Percentiles rank a stretch among this genome's conserved stretches.
Evolutionary conservation across 2,329 filamentous ascomycete species (phyloP).

Genomic region (Talaromyces sp.): DNA sequence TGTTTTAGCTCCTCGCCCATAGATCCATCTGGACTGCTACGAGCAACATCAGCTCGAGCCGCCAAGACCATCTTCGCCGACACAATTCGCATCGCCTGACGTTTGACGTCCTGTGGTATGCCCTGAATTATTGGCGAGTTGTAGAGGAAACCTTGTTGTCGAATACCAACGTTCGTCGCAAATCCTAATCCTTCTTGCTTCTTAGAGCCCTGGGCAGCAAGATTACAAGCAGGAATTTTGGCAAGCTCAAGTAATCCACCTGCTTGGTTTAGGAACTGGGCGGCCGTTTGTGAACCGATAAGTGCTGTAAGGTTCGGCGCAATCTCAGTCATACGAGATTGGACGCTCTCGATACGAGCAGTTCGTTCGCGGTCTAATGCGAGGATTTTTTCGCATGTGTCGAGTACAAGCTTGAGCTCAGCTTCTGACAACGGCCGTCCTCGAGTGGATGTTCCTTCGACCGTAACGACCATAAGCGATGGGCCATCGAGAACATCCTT

Average conservation of each 20-base stretch:
- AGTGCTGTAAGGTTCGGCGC: slow-evolving; percentile 90
- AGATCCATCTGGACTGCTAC: slow-evolving; percentile 76
- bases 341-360: slow-evolving; percentile 86
- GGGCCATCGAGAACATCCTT: slow-evolving; percentile 82
- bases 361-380: slow-evolving; percentile 82
- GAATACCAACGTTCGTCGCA: slow-evolving; percentile 86
- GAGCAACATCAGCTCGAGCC: slow-evolving; percentile 82
- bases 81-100: slow-evolving; percentile 92
- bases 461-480: slow-evolving; percentile 90
- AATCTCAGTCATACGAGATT: slow-evolving; percentile 94
- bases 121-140: slow-evolving; percentile 84
- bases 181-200: slow-evolving; percentile 77
- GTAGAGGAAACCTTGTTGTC: slow-evolving; percentile 91
- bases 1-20: slow-evolving; percentile 79
- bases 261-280: slow-evolving; percentile 92
- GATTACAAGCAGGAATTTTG: slow-evolving; percentile 90
- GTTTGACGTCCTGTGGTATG: slow-evolving; percentile 82
- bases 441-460: slow-evolving; percentile 87
- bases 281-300: slow-evolving; percentile 88
- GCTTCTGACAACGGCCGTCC: slow-evolving; percentile 73
- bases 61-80: slow-evolving; percentile 92
- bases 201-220: slow-evolving; percentile 86
- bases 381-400: slow-evolving; percentile 85
- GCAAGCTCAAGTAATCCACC: slow-evolving; percentile 85
- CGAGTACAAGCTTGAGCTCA: slow-evolving; percentile 71